Evolutionary conservation across 2,329 filamentous ascomycete genomes (phyloP).

Genomic region (Apiospora malaysiana): DNA sequence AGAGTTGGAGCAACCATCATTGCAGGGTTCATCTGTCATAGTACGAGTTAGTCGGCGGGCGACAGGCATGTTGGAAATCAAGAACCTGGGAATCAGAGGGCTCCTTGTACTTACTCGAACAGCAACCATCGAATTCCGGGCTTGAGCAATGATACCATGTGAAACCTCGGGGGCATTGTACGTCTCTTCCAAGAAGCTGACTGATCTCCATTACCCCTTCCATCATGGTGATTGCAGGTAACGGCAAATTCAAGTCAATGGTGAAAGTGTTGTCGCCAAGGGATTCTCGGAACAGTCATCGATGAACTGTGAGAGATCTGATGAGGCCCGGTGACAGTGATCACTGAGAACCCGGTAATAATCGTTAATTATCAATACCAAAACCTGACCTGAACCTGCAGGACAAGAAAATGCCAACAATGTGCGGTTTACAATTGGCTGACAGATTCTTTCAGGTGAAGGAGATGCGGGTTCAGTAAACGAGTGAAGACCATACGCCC

Average conservation of each 20-base stretch:
- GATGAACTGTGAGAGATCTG: neutral
- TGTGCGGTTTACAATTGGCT: neutral
- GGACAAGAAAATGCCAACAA: neutral
- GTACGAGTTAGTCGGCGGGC: neutral
- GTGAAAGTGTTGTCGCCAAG: neutral
- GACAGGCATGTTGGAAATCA: neutral
- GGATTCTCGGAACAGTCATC: neutral
- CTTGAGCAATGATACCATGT: neutral
- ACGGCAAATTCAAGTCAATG: neutral
- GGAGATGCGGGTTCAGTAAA: neutral
- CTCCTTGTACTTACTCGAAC: neutral
- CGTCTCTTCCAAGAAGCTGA: neutral
- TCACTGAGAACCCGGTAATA: neutral
- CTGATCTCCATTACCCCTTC: neutral
- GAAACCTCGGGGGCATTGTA: neutral
- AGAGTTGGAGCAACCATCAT: too few relatives aligned
- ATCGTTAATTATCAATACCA: neutral
- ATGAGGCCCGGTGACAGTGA: neutral
- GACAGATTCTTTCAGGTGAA: neutral
- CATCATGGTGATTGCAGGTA: neutral
- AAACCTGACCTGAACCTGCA: neutral
- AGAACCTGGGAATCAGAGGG: neutral
- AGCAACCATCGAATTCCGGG: neutral
- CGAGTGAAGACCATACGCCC: neutral
- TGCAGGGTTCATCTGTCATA: neutral